Evolutionary conservation across 2,329 filamentous ascomycete species (phyloP).

Genomic region (Niveomyces coronatus): DNA sequence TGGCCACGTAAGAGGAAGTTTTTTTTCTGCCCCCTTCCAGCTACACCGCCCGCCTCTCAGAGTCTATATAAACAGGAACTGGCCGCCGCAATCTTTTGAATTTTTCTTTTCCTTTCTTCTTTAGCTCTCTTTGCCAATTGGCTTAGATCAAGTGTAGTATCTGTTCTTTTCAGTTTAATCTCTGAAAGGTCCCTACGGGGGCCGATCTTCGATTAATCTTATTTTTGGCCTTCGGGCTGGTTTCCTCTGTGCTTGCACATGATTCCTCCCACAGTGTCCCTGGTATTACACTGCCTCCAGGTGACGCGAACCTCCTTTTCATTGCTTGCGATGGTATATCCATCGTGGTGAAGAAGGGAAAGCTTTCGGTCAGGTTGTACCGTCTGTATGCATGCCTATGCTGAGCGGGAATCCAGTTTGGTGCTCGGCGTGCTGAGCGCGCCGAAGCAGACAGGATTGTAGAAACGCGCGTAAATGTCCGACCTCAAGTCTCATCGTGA

Average conservation of each 20-base stretch:
- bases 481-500: too few species aligned
- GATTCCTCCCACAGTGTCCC: constrained; percentile 31
- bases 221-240: constrained; percentile 37
- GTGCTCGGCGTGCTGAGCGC: too few species aligned
- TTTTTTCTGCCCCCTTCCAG: constrained; percentile 12
- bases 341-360: constrained; percentile 29
- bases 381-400: neutral
- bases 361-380: constrained; percentile 14
- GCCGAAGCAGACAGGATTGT: too few species aligned
- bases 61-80: constrained; percentile 18
- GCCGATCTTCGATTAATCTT: constrained; percentile 67
- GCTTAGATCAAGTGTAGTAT: constrained; percentile 94
- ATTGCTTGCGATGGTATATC: constrained; percentile 28
- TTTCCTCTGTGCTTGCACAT: constrained; percentile 33
- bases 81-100: constrained; percentile 13
- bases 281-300: constrained; percentile 36
- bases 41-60: constrained; percentile 13
- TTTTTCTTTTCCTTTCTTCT: constrained; percentile 22
- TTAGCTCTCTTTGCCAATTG: constrained; percentile 43
- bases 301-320: constrained; percentile 33
- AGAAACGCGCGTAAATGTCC: too few species aligned
- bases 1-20: too few species aligned
- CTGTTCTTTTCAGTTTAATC: constrained; percentile 97
- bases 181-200: constrained; percentile 71
- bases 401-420: neutral